phyloP scores from a whole-genome alignment of 129 eudicot species.

The Heracleum sosnowskyi region DNA sequence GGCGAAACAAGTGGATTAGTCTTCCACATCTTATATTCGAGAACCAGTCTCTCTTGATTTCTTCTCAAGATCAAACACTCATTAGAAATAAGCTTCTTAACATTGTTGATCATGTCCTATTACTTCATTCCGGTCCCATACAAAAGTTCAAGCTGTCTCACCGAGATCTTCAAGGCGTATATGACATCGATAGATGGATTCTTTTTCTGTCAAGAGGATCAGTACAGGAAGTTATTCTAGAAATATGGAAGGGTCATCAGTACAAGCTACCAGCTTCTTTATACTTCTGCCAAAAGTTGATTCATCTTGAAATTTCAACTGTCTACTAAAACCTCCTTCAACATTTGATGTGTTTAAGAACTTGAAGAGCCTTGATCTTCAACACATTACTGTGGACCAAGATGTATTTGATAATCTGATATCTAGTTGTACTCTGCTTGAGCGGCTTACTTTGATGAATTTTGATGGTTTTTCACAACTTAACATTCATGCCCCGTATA shows the following conservation, averaged over 20 bases:
- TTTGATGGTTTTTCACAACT: slow-evolving; percentile 72
- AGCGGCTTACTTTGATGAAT: slow-evolving; percentile 77
- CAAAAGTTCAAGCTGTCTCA: slow-evolving; percentile 83
- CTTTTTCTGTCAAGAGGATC: slow-evolving; percentile 70
- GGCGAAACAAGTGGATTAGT: slow-evolving; percentile 85
- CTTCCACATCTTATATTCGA: slow-evolving; percentile 75
- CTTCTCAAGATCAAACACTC: slow-evolving; percentile 56
- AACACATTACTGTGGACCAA: slow-evolving; percentile 81
- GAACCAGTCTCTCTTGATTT: slow-evolving; percentile 53
- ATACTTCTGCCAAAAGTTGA: slow-evolving; percentile 54
- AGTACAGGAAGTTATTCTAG: slow-evolving; percentile 60
- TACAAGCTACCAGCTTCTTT: slow-evolving; percentile 80
- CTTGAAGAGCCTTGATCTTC: slow-evolving; percentile 81
- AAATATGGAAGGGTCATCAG: slow-evolving; percentile 84
- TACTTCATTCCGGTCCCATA: slow-evolving; percentile 62
- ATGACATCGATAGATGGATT: slow-evolving; percentile 91
- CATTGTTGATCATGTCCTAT: slow-evolving; percentile 67
- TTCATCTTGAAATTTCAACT: slow-evolving; percentile 75
- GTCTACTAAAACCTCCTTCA: slow-evolving; percentile 60
- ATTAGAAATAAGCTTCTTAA: slow-evolving; percentile 57
- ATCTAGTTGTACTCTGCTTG: slow-evolving; percentile 59
- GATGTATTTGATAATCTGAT: slow-evolving; percentile 70
- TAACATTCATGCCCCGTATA: slow-evolving; percentile 76
- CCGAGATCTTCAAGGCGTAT: slow-evolving; percentile 78
- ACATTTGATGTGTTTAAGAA: slow-evolving; percentile 56